Conservation (phyloP, 306 rosid species). For the Prunus mira region DNA sequence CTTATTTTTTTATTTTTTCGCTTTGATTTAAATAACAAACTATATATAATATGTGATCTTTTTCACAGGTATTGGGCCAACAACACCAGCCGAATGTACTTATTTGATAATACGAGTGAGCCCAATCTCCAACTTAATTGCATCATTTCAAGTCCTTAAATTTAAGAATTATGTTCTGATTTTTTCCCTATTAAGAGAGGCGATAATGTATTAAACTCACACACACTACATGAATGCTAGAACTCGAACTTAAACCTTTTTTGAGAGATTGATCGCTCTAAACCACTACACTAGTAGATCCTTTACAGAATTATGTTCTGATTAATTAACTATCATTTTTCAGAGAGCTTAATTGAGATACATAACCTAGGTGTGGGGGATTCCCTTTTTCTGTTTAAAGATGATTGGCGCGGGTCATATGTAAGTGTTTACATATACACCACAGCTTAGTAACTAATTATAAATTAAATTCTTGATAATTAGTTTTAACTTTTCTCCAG, state of each 20-base stretch:
- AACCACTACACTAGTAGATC: too few relatives aligned
- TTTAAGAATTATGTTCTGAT: too few relatives aligned
- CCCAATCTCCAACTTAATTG: not conserved
- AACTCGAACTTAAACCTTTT: too few relatives aligned
- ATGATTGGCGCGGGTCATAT: constrained; percentile 11
- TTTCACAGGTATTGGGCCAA: constrained; percentile 32
- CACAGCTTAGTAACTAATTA: not conserved
- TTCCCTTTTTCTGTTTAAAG: constrained; percentile 20
- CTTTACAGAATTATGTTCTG: too few relatives aligned
- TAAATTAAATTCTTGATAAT: not conserved
- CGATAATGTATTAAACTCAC: too few relatives aligned
- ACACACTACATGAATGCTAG: rapidly evolving
- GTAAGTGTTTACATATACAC: constrained; percentile 13
- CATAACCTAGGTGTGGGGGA: constrained; percentile 11
- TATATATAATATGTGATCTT: not conserved
- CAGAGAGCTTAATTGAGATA: constrained; percentile 5
- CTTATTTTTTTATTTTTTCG: not conserved
- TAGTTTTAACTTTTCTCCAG: not conserved
- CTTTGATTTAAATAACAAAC: not conserved
- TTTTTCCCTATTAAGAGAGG: not conserved
- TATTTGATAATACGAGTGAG: constrained; percentile 33
- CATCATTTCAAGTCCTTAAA: not conserved
- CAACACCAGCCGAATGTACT: constrained; percentile 23
- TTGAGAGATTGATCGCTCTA: rapidly evolving
- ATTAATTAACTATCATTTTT: not conserved